These are phyloP conservation scores for Plectranthus barbatus DNA, from an alignment of 257 asterid species.

Conservation along the genomic window DNA sequence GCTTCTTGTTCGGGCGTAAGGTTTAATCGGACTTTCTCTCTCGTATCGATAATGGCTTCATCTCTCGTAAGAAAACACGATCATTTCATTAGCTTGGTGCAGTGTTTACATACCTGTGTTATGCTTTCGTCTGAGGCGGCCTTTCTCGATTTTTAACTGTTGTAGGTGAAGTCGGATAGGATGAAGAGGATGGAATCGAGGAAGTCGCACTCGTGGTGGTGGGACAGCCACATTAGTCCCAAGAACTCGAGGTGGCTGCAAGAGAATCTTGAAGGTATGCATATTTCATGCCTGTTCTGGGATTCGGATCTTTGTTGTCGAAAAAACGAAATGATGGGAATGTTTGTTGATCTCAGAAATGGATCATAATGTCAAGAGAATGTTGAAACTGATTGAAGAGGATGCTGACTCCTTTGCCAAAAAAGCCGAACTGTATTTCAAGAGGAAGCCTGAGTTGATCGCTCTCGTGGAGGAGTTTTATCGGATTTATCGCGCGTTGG, in stretches of 20 bases:
- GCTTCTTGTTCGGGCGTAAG: neutral
- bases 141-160: neutral
- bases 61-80: slow-evolving; percentile 22
- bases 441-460: slow-evolving; percentile 57
- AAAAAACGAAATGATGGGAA: slow-evolving; percentile 24
- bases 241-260: slow-evolving; percentile 83
- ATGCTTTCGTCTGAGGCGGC: neutral
- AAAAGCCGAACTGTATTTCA: slow-evolving; percentile 66
- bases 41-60: slow-evolving; percentile 32
- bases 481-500: slow-evolving; percentile 55
- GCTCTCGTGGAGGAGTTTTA: slow-evolving; percentile 62
- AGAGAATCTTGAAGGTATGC: slow-evolving; percentile 72
- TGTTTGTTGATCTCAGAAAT: slow-evolving; percentile 46
- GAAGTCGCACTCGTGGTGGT: slow-evolving; percentile 91
- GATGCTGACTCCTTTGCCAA: slow-evolving; percentile 75
- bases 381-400: slow-evolving; percentile 68
- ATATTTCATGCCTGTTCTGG: neutral
- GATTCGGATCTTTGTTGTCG: no score
- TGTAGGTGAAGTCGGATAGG: slow-evolving; percentile 41
- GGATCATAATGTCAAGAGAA: slow-evolving; percentile 59
- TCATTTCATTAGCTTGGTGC: neutral
- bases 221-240: slow-evolving; percentile 90
- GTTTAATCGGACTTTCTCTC: neutral
- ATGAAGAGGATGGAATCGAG: slow-evolving; percentile 48
- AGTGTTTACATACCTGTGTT: neutral